Conservation (phyloP, 345 rosid species). For the Lumnitzera littorea region DNA sequence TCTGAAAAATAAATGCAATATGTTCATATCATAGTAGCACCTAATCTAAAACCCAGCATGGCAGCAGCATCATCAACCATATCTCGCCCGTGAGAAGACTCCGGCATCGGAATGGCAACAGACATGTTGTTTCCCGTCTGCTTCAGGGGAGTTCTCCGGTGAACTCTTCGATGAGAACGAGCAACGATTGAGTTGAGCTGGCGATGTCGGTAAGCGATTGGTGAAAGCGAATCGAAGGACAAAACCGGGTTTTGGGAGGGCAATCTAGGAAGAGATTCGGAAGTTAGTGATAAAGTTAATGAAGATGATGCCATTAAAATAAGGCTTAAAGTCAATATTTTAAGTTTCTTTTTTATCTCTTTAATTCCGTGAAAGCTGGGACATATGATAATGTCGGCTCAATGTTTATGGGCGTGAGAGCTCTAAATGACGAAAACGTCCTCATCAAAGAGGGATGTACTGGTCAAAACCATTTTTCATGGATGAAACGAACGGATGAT, state of each 20-base stretch:
- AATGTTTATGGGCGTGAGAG: no score
- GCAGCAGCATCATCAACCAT: background rate
- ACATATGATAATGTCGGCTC: no score
- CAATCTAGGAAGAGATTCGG: slow-evolving; percentile 22
- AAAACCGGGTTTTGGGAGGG: slow-evolving; percentile 15
- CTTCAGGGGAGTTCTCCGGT: slow-evolving; percentile 16
- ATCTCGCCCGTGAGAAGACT: slow-evolving; percentile 2
- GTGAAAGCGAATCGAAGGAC: background rate
- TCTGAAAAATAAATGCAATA: no score
- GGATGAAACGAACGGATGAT: no score
- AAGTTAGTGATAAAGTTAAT: background rate
- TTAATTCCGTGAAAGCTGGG: background rate
- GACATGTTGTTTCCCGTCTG: slow-evolving; percentile 25
- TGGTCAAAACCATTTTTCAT: no score
- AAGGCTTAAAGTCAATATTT: background rate
- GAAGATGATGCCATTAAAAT: slow-evolving; percentile 22
- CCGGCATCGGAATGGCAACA: slow-evolving; percentile 10
- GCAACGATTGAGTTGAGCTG: slow-evolving; percentile 8
- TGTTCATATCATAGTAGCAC: background rate
- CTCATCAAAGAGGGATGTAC: no score
- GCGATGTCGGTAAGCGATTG: no score
- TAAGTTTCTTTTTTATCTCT: background rate
- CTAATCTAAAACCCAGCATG: background rate
- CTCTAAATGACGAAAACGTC: no score
- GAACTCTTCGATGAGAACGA: slow-evolving; percentile 9